phyloP scores from a whole-genome alignment of 805 yeast species.

The Priceomyces fermenticarens region DNA sequence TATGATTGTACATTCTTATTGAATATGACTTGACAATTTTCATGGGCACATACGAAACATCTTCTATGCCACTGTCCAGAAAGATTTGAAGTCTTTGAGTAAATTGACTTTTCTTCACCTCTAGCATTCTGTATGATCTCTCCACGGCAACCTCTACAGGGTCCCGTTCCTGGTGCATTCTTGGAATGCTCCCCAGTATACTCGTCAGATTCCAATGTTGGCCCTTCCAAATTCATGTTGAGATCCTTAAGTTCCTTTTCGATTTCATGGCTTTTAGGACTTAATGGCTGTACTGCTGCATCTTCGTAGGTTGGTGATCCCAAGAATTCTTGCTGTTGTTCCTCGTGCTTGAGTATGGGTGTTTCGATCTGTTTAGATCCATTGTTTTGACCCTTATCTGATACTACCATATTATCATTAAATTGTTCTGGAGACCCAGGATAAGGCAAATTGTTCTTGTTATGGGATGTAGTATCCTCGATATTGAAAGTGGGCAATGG shows the following conservation, averaged over 20 bases:
- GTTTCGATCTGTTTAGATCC: conserved; percentile 2
- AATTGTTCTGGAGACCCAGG: conserved; percentile 1
- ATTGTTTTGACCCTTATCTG: no score
- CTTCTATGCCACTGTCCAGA: conserved; percentile 92
- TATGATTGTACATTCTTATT: conserved; percentile 65
- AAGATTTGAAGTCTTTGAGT: conserved; percentile 79
- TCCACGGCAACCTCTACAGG: conserved; percentile 71
- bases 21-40: conserved; percentile 54
- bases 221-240: conserved; percentile 16
- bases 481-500: conserved; percentile 6
- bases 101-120: conserved; percentile 57
- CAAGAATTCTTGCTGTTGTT: neutral
- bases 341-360: neutral
- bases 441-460: conserved; percentile 1
- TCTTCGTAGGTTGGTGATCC: neutral
- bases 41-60: conserved; percentile 70
- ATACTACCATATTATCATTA: neutral
- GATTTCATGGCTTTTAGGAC: conserved; percentile 31
- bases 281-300: conserved; percentile 25
- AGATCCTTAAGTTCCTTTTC: conserved; percentile 30
- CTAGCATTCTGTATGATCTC: conserved; percentile 42
- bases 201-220: neutral
- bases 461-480: neutral
- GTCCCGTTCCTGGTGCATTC: conserved; percentile 64
- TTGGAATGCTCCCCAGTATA: neutral